Evolutionary conservation across 139 green algal genomes (phyloP).

Genomic region (Tetraselmis chui): DNA sequence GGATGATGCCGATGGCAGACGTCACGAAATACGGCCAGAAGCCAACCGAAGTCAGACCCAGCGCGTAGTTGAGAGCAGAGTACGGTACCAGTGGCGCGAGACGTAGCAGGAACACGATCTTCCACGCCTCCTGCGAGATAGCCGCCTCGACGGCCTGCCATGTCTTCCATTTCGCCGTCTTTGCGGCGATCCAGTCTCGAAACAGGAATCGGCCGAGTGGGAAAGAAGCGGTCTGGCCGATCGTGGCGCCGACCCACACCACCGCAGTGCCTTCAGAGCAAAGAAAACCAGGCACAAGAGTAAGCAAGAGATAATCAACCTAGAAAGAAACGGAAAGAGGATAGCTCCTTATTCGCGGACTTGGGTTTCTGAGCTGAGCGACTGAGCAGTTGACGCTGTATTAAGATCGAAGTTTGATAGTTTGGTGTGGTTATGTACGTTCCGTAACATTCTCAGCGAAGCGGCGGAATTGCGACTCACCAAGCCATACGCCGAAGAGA

Average conservation of each 20-base stretch:
- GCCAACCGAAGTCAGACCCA: conserved; percentile 7
- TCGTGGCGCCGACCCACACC: background rate
- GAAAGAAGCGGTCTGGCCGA: background rate
- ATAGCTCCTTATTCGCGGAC: too few species aligned
- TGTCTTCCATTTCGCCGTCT: background rate
- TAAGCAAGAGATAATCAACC: too few species aligned
- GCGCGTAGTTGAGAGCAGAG: conserved; percentile 4
- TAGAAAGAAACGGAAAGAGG: too few species aligned
- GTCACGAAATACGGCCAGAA: conserved; percentile 34
- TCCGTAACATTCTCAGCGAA: too few species aligned
- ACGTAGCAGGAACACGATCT: conserved; percentile 7
- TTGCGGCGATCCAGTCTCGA: background rate
- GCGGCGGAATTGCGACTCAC: background rate
- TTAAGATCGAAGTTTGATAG: too few species aligned
- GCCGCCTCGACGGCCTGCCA: conserved; percentile 7
- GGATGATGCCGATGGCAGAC: conserved; percentile 26
- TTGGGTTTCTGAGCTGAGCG: too few species aligned
- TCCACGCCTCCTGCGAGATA: background rate
- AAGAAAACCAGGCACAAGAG: background rate
- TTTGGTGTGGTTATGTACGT: too few species aligned
- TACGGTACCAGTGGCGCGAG: conserved; percentile 2
- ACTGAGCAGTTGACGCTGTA: too few species aligned
- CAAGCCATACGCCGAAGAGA: background rate
- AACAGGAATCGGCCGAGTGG: background rate
- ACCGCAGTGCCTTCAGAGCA: background rate